Evolutionary conservation across 1,139 yeast species (phyloP), one percentile per base, ranked within the genome.

Genomic region (Komagataea norvegica): DNA sequence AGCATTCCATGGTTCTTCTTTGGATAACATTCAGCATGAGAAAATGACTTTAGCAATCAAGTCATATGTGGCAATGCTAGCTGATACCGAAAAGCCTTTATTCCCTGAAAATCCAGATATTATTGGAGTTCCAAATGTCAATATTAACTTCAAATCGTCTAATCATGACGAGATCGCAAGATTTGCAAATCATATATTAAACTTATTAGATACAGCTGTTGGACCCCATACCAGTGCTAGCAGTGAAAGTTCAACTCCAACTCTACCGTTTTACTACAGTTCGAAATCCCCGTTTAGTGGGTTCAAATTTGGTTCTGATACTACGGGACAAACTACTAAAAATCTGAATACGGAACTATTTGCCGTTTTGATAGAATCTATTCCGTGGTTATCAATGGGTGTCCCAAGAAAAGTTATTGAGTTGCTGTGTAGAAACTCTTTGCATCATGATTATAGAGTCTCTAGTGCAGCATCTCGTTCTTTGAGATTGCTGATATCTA

Each of bases 121-220:
- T 4, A 59, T 78, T 35, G 62, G 56, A 28, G 57, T 55, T 31
- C 54, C 59, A 2, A 52, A 57, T 7, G 53, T 56, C 8, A 47
- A 56, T 29, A 49, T 49, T 29, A 61, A 56, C 31, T 39, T 56
- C 15, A 74, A 75, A 40, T 65, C 72, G 4, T 67, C 69, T 6
- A 71, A 74, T 34, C 93, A 88, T 51, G 94, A 84, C 41, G 93
- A 85, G 45, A 79, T 87, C 28, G 76, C 88, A 33, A 67, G 70
- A n/a, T 68, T 73, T 19, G 70, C 88, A 34, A 78, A 79, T 8
- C 62, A 67, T 14, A 59, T 88, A 4, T 64, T 86, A 33, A 64
- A 71, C 26, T 52, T 79, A 11, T 63, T 88, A 25, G 95, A 88
- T 55, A 51, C 67, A 0, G 72, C 70, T 35, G 75, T 77, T 45